A percentile compares a stretch with the other conserved stretches of the same genome.
Evolutionary conservation across 1,284 basidiomycete species (phyloP).

Genomic region (Malassezia furfur): DNA sequence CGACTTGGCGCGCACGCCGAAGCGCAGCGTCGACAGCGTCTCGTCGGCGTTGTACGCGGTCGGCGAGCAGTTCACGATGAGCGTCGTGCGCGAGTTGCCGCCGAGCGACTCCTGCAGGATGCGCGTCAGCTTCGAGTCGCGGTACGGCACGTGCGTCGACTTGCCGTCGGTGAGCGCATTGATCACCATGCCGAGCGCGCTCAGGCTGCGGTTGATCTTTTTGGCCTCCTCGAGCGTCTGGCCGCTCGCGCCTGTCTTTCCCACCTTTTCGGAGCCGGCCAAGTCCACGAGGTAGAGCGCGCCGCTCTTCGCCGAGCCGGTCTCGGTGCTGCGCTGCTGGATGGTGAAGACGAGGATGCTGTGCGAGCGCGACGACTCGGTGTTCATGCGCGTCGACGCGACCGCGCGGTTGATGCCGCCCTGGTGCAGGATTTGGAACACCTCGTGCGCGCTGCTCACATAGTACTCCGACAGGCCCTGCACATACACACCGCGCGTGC

Average conservation of each 20-base stretch:
- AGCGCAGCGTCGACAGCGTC: slow-evolving; percentile 91
- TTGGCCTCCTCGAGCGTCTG: slow-evolving; percentile 99
- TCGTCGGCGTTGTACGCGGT: slow-evolving; percentile 93
- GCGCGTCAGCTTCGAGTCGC: slow-evolving; percentile 97
- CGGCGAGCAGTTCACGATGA: slow-evolving; percentile 98
- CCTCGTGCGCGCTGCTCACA: slow-evolving; percentile 67
- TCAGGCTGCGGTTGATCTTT: slow-evolving; percentile 99
- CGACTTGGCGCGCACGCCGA: slow-evolving; percentile 87
- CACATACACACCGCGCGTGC: slow-evolving; percentile 92
- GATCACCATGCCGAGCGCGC: slow-evolving; percentile 98
- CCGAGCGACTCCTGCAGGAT: slow-evolving; percentile 99
- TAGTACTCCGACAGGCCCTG: slow-evolving; percentile 97
- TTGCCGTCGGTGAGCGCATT: slow-evolving; percentile 85
- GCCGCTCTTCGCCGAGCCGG: slow-evolving; percentile 87
- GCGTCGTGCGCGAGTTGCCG: slow-evolving; percentile 94
- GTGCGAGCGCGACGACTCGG: slow-evolving; percentile 96
- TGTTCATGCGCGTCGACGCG: slow-evolving; percentile 96
- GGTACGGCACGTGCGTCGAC: slow-evolving; percentile 95
- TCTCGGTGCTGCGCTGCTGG: slow-evolving; percentile 89
- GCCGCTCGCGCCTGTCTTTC: slow-evolving; percentile 96
- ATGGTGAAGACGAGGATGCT: slow-evolving; percentile 98
- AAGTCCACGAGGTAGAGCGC: slow-evolving; percentile 96
- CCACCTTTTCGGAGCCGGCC: slow-evolving; percentile 97
- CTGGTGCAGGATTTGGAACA: slow-evolving; percentile 97
- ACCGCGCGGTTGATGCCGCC: slow-evolving; percentile 84